Evolutionary conservation across 2,329 filamentous ascomycete genomes (phyloP), one percentile per base, ranked within the genome.

Genomic region (Botrytis tulipae): DNA sequence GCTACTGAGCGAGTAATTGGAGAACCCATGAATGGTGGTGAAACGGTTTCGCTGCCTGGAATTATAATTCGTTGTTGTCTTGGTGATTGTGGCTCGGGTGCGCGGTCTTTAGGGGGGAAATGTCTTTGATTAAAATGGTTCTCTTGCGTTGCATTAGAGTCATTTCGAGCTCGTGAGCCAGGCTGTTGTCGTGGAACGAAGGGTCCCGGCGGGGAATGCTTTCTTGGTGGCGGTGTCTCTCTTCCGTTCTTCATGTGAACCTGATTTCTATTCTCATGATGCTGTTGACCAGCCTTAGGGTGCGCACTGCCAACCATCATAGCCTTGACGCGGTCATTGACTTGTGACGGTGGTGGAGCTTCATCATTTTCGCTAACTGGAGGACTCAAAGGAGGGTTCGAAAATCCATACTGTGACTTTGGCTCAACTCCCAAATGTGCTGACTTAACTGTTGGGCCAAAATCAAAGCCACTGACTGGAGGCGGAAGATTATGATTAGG

Each of bases 261-360:
- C 79, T 97, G 92, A 62, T 94, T 89, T 79, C 93, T 92, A 32
- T 91, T 89, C 79, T 98, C 95, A 78, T 97, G 93, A 77, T 96
- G 97, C 12, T 90, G 88, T 69, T 91, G 88, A 2, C 85, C 83
- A 1, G 94, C 93, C 80, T 94, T 94, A 76, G 92, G 92, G 81
- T 92, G 92, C 0, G 89, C 84, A 44, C 51, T 32, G 14, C 90
- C 89, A 82, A 90, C 85, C 0, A 93, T 92, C 0, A 93, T 97
- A 8, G 93, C 92, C 80, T 96, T 97, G 70, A 92, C 93, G 65
- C 89, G 86, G 77, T 97, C 95, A 75, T 90, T 90, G 0, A 92
- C 91, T 74, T 93, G 89, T 20, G 96, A 87, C 14, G 91, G 82
- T 22, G 97, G 85, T 1, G 87, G 81, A 1, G 87, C 83, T n/a